Conservation (phyloP, 176 grass and related monocot species). For the Oryza punctata region DNA sequence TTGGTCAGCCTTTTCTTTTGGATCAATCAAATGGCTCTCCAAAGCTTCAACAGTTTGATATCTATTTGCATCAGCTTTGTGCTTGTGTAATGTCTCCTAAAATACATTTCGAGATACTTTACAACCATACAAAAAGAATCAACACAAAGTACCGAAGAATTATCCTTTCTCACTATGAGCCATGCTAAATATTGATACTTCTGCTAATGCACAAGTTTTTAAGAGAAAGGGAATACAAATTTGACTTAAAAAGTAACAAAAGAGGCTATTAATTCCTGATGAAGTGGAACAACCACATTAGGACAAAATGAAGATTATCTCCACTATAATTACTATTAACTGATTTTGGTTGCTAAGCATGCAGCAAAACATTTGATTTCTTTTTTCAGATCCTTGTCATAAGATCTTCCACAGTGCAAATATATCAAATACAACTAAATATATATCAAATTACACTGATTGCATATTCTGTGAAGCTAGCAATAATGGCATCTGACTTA, state of each 20-base stretch:
- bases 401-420: background rate
- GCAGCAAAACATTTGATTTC: background rate
- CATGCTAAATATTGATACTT: background rate
- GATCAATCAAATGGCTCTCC: conserved; percentile 53
- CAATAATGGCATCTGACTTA: conserved; percentile 27
- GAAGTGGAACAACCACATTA: too few species aligned
- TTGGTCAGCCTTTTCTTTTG: conserved; percentile 45
- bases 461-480: background rate
- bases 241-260: too few species aligned
- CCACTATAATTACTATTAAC: background rate
- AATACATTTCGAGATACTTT: conserved; percentile 23
- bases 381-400: background rate
- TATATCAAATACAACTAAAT: background rate
- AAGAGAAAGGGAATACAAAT: background rate
- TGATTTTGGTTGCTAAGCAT: background rate
- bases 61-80: conserved; percentile 39
- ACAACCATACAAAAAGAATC: background rate
- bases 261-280: too few species aligned
- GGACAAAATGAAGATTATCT: background rate
- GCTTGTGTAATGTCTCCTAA: conserved; percentile 88
- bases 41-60: conserved; percentile 52
- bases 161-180: background rate
- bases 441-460: background rate
- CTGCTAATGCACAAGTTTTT: background rate
- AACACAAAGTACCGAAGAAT: conserved; percentile 2